A percentile compares a stretch with the other conserved stretches of the same genome.
Conservation (phyloP, 257 asterid species). For the Fraxinus excelsior region DNA sequence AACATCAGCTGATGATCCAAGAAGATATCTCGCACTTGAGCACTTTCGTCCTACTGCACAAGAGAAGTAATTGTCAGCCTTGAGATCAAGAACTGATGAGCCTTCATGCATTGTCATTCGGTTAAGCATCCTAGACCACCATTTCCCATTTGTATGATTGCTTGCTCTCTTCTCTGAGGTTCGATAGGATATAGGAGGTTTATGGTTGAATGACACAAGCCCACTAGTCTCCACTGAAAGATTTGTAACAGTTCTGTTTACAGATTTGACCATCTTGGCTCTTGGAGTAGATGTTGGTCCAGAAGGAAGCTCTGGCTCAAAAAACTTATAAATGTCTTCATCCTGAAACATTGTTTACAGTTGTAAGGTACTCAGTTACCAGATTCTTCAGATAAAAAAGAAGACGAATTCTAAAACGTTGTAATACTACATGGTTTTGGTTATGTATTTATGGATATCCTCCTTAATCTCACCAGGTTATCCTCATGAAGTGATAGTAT, state of each 20-base stretch:
- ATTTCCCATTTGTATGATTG: slow-evolving; percentile 45
- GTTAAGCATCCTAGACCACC: slow-evolving; percentile 66
- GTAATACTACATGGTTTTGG: neutral
- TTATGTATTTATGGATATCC: neutral
- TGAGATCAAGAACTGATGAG: slow-evolving; percentile 84
- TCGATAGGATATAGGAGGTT: slow-evolving; percentile 36
- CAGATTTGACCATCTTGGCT: slow-evolving; percentile 48
- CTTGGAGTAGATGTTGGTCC: slow-evolving; percentile 49
- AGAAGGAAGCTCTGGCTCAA: slow-evolving; percentile 85
- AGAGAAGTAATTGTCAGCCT: slow-evolving; percentile 84
- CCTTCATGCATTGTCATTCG: slow-evolving; percentile 72
- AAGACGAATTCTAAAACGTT: neutral
- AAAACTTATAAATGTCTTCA: slow-evolving; percentile 80
- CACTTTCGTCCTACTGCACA: slow-evolving; percentile 83
- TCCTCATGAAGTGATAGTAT: neutral
- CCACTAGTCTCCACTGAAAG: slow-evolving; percentile 42
- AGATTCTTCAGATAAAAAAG: neutral
- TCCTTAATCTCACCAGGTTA: neutral
- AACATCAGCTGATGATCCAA: slow-evolving; percentile 74
- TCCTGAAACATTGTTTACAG: slow-evolving; percentile 43
- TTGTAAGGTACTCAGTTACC: neutral
- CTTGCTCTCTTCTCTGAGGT: slow-evolving; percentile 43
- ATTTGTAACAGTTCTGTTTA: slow-evolving; percentile 37
- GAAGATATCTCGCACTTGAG: slow-evolving; percentile 76
- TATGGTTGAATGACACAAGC: slow-evolving; percentile 36